phyloP scores from a whole-genome alignment of 768 basidiomycete species.

The Cantharellus anzutake region DNA sequence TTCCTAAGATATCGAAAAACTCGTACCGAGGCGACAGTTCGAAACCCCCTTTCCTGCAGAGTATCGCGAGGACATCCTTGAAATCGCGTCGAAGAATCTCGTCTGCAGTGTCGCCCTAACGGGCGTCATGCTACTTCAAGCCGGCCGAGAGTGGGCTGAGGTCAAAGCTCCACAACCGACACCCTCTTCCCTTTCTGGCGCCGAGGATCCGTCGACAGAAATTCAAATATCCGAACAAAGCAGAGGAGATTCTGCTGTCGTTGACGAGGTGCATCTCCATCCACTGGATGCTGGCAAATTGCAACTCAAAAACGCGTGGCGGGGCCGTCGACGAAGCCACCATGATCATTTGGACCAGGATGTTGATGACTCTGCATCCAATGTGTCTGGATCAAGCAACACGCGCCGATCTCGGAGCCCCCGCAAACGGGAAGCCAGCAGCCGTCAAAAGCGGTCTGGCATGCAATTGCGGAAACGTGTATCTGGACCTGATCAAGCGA shows the following conservation, averaged over 20 bases:
- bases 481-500: background rate
- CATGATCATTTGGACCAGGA: background rate
- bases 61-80: background rate
- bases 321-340: background rate
- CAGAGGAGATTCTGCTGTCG: background rate
- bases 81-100: slow-evolving; percentile 52
- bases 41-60: background rate
- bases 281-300: no score
- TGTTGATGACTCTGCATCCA: background rate
- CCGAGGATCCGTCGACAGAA: background rate
- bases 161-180: slow-evolving; percentile 27
- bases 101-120: slow-evolving; percentile 77
- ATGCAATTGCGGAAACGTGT: background rate
- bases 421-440: background rate
- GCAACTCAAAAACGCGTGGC: no score
- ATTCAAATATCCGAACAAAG: background rate
- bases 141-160: slow-evolving; percentile 73
- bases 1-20: background rate
- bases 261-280: background rate
- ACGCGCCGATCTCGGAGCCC: background rate
- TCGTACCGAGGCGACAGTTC: background rate
- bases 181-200: background rate
- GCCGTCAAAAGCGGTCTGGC: no score
- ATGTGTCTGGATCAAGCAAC: background rate
- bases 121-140: slow-evolving; percentile 69